Evolutionary conservation across 2,329 filamentous ascomycete species (phyloP).

Genomic region (Fusarium verticillioides): DNA sequence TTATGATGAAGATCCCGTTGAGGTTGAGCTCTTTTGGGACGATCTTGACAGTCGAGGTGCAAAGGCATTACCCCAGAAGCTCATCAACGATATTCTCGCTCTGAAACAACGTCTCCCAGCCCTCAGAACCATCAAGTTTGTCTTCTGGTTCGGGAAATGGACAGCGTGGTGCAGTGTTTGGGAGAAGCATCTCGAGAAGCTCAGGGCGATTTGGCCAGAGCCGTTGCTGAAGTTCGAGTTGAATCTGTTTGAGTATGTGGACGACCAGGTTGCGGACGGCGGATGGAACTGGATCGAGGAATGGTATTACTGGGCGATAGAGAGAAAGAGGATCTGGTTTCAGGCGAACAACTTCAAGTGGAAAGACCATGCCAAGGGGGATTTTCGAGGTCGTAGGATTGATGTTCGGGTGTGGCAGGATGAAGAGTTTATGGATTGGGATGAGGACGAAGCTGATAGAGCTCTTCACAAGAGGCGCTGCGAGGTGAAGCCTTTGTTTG

Average conservation of each 20-base stretch:
- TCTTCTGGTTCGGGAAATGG: not conserved
- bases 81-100: not conserved
- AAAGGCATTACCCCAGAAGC: not conserved
- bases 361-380: not conserved
- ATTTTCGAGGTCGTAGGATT: not conserved
- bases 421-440: rapidly evolving
- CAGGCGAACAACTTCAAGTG: not conserved
- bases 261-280: rapidly evolving
- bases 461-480: not conserved
- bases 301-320: not conserved
- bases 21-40: not conserved
- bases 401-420: not conserved
- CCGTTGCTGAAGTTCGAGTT: not conserved
- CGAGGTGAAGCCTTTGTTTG: not conserved
- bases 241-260: not conserved
- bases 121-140: not conserved
- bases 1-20: not conserved
- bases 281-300: not conserved
- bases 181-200: not conserved
- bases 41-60: rapidly evolving
- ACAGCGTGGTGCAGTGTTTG: rapidly evolving
- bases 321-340: not conserved
- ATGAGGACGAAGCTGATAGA: not conserved
- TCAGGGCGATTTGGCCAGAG: not conserved
- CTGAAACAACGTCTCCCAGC: not conserved